phyloP scores from a whole-genome alignment of 768 basidiomycete genomes.

The Amanita rubescens region DNA sequence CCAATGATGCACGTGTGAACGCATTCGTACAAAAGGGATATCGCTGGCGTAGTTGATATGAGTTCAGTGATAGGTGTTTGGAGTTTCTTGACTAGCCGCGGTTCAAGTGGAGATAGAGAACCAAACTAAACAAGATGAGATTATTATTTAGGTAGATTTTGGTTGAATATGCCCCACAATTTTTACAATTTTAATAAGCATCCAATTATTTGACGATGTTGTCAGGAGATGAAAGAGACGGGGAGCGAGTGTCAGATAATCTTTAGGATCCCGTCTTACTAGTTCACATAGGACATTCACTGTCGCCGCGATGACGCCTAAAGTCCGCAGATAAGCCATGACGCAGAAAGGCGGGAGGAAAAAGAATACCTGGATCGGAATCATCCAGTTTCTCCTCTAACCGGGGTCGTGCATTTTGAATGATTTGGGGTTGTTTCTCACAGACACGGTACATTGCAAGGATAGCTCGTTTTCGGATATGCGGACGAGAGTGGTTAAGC shows the following conservation, averaged over 20 bases:
- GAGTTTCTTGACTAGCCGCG: slow-evolving; percentile 89
- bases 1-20: slow-evolving; percentile 98
- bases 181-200: slow-evolving; percentile 98
- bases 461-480: slow-evolving; percentile 87
- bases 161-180: slow-evolving; percentile 42
- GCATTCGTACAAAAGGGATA: slow-evolving; percentile 95
- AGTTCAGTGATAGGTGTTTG: slow-evolving; percentile 91
- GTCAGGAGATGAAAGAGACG: slow-evolving; percentile 90
- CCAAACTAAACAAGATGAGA: slow-evolving; percentile 62
- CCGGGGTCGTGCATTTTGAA: slow-evolving; percentile 55
- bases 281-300: slow-evolving; percentile 94
- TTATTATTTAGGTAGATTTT: background rate
- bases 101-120: slow-evolving; percentile 83
- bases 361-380: slow-evolving; percentile 49
- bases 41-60: slow-evolving; percentile 92
- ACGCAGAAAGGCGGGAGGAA: slow-evolving; percentile 10
- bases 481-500: slow-evolving; percentile 82
- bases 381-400: slow-evolving; percentile 80
- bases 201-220: slow-evolving; percentile 97
- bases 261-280: slow-evolving; percentile 67
- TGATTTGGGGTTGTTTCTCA: slow-evolving; percentile 75
- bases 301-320: slow-evolving; percentile 90
- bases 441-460: slow-evolving; percentile 77
- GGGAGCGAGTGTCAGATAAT: slow-evolving; percentile 84
- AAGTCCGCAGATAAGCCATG: background rate